Percentiles rank a stretch among this genome's conserved stretches.
Conservation (phyloP, 2,329 filamentous ascomycete species). For the Podosphaera xanthii region DNA sequence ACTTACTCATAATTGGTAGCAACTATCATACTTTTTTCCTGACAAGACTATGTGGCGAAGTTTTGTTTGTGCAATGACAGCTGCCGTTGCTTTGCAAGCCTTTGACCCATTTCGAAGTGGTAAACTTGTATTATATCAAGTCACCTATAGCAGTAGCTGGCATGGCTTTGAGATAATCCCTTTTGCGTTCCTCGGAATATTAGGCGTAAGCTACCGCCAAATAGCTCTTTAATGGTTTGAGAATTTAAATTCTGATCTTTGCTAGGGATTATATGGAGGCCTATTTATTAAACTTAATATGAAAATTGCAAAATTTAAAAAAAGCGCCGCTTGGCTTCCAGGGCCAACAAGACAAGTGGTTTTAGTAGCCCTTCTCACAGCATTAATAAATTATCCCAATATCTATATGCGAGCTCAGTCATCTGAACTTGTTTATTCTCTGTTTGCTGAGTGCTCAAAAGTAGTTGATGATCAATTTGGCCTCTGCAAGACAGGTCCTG, state of each 20-base stretch:
- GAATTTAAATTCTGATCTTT: not conserved
- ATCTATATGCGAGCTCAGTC: conserved; percentile 87
- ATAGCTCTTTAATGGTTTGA: not conserved
- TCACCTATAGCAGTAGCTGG: conserved; percentile 79
- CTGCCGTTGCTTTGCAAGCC: conserved; percentile 75
- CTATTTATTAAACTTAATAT: conserved; percentile 93
- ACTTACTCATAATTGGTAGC: conserved; percentile 22
- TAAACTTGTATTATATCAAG: conserved; percentile 88
- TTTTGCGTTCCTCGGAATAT: conserved; percentile 63
- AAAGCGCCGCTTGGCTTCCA: conserved; percentile 37
- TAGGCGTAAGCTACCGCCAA: conserved; percentile 32
- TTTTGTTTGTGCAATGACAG: conserved; percentile 98
- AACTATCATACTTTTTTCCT: conserved; percentile 91
- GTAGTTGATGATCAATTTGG: conserved; percentile 69
- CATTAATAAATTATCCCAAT: conserved; percentile 84
- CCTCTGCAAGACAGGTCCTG: conserved; percentile 47
- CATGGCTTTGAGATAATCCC: conserved; percentile 85
- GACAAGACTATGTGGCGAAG: conserved; percentile 99
- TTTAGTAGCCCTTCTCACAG: conserved; percentile 57
- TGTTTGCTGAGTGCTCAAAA: conserved; percentile 69
- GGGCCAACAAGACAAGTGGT: conserved; percentile 61
- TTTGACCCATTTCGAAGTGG: conserved; percentile 88
- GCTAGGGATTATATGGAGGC: conserved; percentile 47
- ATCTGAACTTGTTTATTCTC: conserved; percentile 71
- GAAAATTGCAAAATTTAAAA: conserved; percentile 61